Evolutionary conservation across 805 yeast genomes (phyloP).

Genomic region (Saccharomycopsis sp.): DNA sequence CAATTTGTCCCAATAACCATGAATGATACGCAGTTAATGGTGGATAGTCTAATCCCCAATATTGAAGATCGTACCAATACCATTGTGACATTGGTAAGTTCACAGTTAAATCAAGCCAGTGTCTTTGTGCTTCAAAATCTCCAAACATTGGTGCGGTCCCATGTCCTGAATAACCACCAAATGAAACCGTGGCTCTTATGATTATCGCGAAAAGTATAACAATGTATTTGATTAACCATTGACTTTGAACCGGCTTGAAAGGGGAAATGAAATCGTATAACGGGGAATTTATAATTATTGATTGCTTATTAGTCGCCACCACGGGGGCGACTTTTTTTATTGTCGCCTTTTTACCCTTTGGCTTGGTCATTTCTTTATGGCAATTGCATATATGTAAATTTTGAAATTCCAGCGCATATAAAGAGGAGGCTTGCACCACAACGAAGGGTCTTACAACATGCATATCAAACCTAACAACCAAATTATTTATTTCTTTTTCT

Average conservation of each 20-base stretch:
- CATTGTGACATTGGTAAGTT: slow-evolving; percentile 67
- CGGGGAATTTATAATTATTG: slow-evolving; percentile 41
- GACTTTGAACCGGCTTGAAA: slow-evolving; percentile 74
- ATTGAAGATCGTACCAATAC: slow-evolving; percentile 84
- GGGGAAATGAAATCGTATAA: slow-evolving; percentile 70
- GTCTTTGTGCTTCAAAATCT: slow-evolving; percentile 97
- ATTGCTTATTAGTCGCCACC: no score
- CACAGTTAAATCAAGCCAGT: slow-evolving; percentile 91
- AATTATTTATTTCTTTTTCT: slow-evolving; percentile 42
- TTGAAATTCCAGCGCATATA: no score
- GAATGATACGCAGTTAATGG: slow-evolving; percentile 95
- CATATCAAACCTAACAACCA: no score
- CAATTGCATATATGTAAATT: no score
- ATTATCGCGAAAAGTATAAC: slow-evolving; percentile 67
- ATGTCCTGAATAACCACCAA: slow-evolving; percentile 81
- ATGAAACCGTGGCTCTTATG: slow-evolving; percentile 76
- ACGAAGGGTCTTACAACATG: no score
- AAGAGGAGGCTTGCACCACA: no score
- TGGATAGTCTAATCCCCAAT: slow-evolving; percentile 98
- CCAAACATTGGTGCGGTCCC: slow-evolving; percentile 76
- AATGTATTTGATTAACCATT: slow-evolving; percentile 84
- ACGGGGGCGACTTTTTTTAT: no score
- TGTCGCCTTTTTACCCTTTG: no score
- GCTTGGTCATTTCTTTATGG: no score
- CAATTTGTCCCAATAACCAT: slow-evolving; percentile 68